These are phyloP conservation scores for Epichloe elymi DNA, from an alignment of 2,329 filamentous ascomycete species.

Conservation along the genomic window DNA sequence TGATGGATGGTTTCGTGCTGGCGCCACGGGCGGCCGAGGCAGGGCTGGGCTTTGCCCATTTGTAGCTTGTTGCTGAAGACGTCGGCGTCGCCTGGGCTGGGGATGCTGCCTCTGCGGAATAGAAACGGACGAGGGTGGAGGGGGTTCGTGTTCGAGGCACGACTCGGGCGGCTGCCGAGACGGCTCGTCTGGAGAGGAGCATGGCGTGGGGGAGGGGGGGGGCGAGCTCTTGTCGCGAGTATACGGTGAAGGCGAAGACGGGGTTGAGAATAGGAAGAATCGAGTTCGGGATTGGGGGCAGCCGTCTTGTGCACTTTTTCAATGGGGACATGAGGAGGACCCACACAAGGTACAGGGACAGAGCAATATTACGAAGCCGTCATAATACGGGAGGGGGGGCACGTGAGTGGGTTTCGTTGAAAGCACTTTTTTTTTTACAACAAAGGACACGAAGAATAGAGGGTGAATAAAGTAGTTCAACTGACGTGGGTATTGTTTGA, in stretches of 20 bases:
- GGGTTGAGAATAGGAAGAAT: not conserved
- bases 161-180: constrained; percentile 11
- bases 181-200: constrained; percentile 14
- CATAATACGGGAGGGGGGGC: not conserved
- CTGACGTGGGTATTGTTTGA: not conserved
- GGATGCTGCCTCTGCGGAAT: constrained; percentile 11
- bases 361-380: not conserved
- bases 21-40: not conserved
- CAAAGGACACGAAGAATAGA: not conserved
- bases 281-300: not conserved
- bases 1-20: not conserved
- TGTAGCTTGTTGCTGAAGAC: not conserved
- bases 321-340: not conserved
- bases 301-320: not conserved
- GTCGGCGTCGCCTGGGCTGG: not conserved
- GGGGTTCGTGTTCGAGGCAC: constrained; percentile 9
- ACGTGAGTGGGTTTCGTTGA: not conserved
- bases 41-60: constrained; percentile 1
- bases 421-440: not conserved
- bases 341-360: not conserved
- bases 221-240: not conserved
- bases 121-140: constrained; percentile 10
- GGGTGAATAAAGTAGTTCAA: not conserved
- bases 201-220: constrained; percentile 8
- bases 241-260: not conserved